Percentiles rank a stretch among this genome's conserved stretches.
phyloP scores from a whole-genome alignment of 129 eudicot species.

The Flaveria linearis region DNA sequence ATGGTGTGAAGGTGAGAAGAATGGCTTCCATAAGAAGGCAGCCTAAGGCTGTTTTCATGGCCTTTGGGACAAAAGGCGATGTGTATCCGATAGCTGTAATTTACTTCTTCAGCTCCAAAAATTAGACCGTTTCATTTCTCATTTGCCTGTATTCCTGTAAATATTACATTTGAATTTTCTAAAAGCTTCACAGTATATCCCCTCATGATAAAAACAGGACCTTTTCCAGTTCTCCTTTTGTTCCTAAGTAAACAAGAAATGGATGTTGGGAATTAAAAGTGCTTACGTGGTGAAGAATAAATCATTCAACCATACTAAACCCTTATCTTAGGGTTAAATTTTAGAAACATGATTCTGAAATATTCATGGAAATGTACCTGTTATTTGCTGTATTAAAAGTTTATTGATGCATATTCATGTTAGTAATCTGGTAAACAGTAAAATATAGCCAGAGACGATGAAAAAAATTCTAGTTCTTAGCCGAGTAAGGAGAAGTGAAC shows the following conservation, averaged over 20 bases:
- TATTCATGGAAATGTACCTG: conserved; percentile 18
- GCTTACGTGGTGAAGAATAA: conserved; percentile 15
- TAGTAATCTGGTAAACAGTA: neutral
- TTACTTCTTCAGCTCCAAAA: neutral
- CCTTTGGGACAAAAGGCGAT: conserved; percentile 97
- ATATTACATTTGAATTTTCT: conserved; percentile 7
- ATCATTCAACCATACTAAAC: conserved; percentile 17
- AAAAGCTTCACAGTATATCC: conserved; percentile 2
- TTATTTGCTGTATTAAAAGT: conserved; percentile 1
- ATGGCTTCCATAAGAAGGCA: conserved; percentile 31
- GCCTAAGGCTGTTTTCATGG: conserved; percentile 86
- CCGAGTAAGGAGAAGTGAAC: neutral
- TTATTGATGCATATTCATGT: neutral
- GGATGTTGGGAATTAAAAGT: conserved; percentile 2
- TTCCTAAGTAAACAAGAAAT: conserved; percentile 1
- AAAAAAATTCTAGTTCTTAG: neutral
- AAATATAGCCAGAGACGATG: neutral
- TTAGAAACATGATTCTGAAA: conserved; percentile 9
- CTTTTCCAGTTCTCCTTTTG: conserved; percentile 8
- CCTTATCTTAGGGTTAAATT: neutral
- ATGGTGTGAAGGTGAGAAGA: conserved; percentile 21
- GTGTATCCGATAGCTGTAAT: conserved; percentile 86
- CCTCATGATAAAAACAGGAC: conserved; percentile 14
- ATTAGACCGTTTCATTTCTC: neutral
- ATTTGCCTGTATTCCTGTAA: neutral